Evolutionary conservation across 2,329 filamentous ascomycete genomes (phyloP).

Genomic region (Rutstroemia sp.): DNA sequence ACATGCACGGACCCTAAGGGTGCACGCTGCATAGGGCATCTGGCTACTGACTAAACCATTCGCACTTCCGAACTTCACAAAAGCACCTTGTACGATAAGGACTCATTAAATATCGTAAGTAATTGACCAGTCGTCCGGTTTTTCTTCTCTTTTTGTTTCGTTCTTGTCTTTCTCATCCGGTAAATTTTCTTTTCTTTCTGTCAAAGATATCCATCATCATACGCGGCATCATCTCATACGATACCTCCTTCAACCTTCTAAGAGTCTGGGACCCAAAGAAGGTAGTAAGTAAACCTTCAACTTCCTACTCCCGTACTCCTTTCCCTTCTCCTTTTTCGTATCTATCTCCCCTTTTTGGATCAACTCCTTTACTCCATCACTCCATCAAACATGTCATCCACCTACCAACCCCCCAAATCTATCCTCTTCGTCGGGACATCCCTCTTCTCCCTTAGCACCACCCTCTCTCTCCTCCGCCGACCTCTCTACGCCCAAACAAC

Average conservation of each 20-base stretch:
- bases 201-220: too few species aligned
- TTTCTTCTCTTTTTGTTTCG: neutral
- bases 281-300: neutral
- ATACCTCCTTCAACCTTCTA: too few species aligned
- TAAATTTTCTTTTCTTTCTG: neutral
- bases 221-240: too few species aligned
- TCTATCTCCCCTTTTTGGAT: neutral
- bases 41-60: too few species aligned
- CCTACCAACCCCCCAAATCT: conserved; percentile 32
- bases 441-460: conserved; percentile 55
- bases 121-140: neutral
- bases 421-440: conserved; percentile 61
- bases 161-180: neutral
- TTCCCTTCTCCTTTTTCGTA: neutral
- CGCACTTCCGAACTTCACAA: too few species aligned
- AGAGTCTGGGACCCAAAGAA: neutral
- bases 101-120: neutral
- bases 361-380: neutral
- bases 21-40: too few species aligned
- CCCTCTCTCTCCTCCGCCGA: conserved; percentile 61
- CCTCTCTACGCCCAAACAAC: conserved; percentile 41
- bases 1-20: too few species aligned
- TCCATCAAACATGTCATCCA: neutral
- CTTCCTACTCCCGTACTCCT: neutral
- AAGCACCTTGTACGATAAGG: neutral